Evolutionary conservation across 2,329 filamentous ascomycete genomes (phyloP).

Genomic region (Colletotrichum agaves): DNA sequence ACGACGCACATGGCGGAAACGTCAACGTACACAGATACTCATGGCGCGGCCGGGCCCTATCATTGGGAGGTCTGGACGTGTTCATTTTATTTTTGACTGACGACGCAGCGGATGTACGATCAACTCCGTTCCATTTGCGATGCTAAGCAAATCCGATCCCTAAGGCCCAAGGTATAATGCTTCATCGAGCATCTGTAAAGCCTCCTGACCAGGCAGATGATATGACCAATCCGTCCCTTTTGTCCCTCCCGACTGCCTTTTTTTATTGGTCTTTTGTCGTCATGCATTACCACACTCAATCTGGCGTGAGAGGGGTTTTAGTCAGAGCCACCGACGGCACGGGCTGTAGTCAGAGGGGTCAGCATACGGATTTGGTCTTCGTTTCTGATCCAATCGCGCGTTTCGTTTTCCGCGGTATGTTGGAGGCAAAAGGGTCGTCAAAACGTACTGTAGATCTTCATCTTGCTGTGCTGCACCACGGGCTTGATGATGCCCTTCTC

Average conservation of each 20-base stretch:
- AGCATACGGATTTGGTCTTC: conserved; percentile 37
- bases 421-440: too few species aligned
- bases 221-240: conserved; percentile 36
- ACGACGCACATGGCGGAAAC: not conserved
- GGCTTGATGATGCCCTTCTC: conserved; percentile 99
- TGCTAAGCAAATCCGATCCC: conserved; percentile 39
- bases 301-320: conserved; percentile 43
- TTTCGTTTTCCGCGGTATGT: too few species aligned
- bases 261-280: conserved; percentile 26
- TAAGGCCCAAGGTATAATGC: conserved; percentile 38
- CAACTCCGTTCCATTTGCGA: conserved; percentile 39
- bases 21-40: not conserved
- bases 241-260: conserved; percentile 27
- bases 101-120: conserved; percentile 38
- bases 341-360: conserved; percentile 57
- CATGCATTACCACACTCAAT: conserved; percentile 26
- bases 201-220: conserved; percentile 38
- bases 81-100: conserved; percentile 35
- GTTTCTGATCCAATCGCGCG: not conserved
- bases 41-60: not conserved
- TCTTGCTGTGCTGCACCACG: conserved; percentile 94
- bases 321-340: conserved; percentile 66
- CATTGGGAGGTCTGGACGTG: conserved; percentile 34
- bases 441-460: conserved; percentile 92
- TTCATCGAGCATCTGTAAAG: conserved; percentile 38